phyloP scores from a whole-genome alignment of 306 rosid species.

The Prunus dulcis region DNA sequence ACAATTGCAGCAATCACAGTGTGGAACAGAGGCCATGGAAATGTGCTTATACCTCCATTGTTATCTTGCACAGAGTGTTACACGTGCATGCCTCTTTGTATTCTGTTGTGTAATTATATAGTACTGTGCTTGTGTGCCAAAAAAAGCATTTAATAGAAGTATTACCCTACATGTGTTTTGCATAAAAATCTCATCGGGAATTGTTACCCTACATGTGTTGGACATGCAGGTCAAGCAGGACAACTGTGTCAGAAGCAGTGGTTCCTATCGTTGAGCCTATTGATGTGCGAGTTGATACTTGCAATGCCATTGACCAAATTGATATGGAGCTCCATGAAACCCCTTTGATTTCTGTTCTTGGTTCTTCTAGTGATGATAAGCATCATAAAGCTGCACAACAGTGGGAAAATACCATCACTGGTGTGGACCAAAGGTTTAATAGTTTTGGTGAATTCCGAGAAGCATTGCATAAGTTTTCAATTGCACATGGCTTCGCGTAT shows the following conservation, averaged over 20 bases:
- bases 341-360: constrained; percentile 37
- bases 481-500: constrained; percentile 93
- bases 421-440: constrained; percentile 91
- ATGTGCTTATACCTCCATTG: neutral
- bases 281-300: constrained; percentile 36
- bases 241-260: constrained; percentile 80
- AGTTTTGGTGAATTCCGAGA: constrained; percentile 90
- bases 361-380: constrained; percentile 43
- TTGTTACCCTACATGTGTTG: constrained; percentile 14
- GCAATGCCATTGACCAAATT: constrained; percentile 30
- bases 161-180: constrained; percentile 13
- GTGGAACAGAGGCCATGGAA: constrained; percentile 13
- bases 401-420: constrained; percentile 97
- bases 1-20: constrained; percentile 17
- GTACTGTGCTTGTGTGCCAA: constrained; percentile 11
- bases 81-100: constrained; percentile 9
- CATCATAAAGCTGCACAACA: constrained; percentile 80
- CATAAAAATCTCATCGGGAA: constrained; percentile 17
- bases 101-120: constrained; percentile 6
- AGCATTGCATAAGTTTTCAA: constrained; percentile 91
- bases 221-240: constrained; percentile 81
- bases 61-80: neutral
- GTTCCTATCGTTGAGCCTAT: constrained; percentile 56
- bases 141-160: constrained; percentile 4
- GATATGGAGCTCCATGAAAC: constrained; percentile 44